A percentile compares a stretch with the other conserved stretches of the same genome.
phyloP scores from a whole-genome alignment of 495 filamentous ascomycete genomes.

The Xylaria scruposa region DNA sequence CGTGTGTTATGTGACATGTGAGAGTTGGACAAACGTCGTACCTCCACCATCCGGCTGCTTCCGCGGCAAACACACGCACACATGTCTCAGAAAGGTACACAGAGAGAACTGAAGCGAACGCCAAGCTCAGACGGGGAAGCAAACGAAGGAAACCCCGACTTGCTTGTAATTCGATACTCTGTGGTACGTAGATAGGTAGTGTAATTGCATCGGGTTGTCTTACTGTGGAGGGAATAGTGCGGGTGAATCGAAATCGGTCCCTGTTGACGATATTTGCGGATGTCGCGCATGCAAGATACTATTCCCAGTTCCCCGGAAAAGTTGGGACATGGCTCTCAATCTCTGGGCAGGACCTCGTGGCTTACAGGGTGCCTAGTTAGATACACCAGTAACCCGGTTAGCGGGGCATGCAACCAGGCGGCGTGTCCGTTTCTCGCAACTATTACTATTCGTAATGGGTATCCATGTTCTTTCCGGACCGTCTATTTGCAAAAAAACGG shows the following conservation, averaged over 20 bases:
- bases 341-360: constrained; percentile 13
- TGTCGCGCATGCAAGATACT: constrained; percentile 18
- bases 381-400: background rate
- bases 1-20: background rate
- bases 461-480: background rate
- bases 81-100: background rate
- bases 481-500: background rate
- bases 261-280: background rate
- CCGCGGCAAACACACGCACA: background rate
- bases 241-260: background rate
- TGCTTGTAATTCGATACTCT: background rate
- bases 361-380: background rate
- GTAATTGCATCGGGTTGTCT: background rate
- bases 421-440: background rate
- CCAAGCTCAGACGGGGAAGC: background rate
- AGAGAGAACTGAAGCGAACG: background rate
- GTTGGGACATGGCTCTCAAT: background rate
- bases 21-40: background rate
- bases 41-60: background rate
- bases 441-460: background rate
- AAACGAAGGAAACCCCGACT: background rate
- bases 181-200: background rate
- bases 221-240: background rate
- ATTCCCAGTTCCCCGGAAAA: constrained; percentile 8
- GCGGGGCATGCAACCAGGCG: constrained; percentile 1